Conservation (phyloP, 805 yeast genomes). For the Lipomyces orientalis region DNA sequence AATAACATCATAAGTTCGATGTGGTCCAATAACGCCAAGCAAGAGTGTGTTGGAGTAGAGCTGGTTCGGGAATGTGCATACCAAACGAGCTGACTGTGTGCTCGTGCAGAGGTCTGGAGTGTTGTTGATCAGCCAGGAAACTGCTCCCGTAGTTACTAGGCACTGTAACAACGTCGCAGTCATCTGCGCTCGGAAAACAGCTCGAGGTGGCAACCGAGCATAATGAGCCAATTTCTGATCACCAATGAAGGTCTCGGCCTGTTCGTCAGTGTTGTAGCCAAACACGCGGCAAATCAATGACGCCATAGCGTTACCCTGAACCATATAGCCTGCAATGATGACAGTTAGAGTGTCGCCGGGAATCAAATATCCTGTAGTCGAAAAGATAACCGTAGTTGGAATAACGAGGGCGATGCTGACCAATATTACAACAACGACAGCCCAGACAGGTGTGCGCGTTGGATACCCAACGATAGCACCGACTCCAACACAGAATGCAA, state of each 20-base stretch:
- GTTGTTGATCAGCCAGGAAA: slow-evolving; percentile 39
- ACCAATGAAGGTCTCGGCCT: slow-evolving; percentile 59
- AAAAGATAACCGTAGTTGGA: slow-evolving; percentile 66
- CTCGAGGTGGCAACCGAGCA: slow-evolving; percentile 65
- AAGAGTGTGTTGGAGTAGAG: slow-evolving; percentile 62
- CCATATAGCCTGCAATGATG: slow-evolving; percentile 24
- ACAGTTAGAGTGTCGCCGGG: slow-evolving; percentile 52
- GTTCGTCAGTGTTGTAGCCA: slow-evolving; percentile 60
- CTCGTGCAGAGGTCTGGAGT: slow-evolving; percentile 52
- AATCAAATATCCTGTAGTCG: slow-evolving; percentile 64
- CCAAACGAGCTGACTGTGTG: slow-evolving; percentile 52
- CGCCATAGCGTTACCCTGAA: slow-evolving; percentile 28
- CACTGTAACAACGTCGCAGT: slow-evolving; percentile 54
- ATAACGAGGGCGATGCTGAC: slow-evolving; percentile 61
- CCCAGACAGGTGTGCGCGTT: slow-evolving; percentile 64
- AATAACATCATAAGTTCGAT: slow-evolving; percentile 59
- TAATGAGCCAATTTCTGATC: slow-evolving; percentile 71
- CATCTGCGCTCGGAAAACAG: slow-evolving; percentile 59
- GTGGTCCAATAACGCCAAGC: slow-evolving; percentile 72
- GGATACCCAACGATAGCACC: slow-evolving; percentile 46
- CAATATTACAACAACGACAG: slow-evolving; percentile 60
- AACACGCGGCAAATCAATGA: slow-evolving; percentile 66
- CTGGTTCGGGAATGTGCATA: slow-evolving; percentile 54
- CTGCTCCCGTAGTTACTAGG: slow-evolving; percentile 50
- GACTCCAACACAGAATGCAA: slow-evolving; percentile 45